These are phyloP conservation scores for Polytrichum formosum DNA, from an alignment of 225 moss, liverwort and hornwort genomes.

Conservation along the genomic window DNA sequence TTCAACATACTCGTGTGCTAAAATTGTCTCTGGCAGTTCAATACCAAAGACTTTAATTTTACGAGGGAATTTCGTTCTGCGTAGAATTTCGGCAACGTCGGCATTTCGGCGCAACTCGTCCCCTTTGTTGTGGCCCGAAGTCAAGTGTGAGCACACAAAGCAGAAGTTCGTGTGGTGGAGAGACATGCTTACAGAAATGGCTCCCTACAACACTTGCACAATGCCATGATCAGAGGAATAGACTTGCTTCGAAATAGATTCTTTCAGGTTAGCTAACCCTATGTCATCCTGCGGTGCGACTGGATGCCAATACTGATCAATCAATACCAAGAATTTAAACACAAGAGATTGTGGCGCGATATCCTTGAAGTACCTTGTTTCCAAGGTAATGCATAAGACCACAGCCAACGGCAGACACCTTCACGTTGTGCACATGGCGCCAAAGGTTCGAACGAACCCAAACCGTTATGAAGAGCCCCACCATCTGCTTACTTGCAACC, in stretches of 20 bases:
- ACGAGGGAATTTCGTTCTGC: constrained; percentile 78
- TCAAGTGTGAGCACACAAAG: constrained; percentile 79
- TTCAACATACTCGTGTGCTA: constrained; percentile 72
- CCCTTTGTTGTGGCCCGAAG: constrained; percentile 82
- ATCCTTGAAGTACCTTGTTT: constrained; percentile 64
- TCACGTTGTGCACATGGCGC: constrained; percentile 84
- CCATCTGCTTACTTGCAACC: constrained; percentile 96
- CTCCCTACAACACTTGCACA: constrained; percentile 49
- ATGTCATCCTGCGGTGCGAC: too few relatives aligned
- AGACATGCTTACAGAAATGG: constrained; percentile 87
- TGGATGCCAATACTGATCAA: too few relatives aligned
- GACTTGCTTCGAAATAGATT: too few relatives aligned
- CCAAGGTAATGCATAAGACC: constrained; percentile 95
- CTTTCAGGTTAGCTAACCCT: too few relatives aligned
- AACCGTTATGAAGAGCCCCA: constrained; percentile 84
- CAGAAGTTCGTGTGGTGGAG: constrained; percentile 94
- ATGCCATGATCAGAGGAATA: background rate
- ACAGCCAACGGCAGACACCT: constrained; percentile 87
- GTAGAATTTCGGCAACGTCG: constrained; percentile 82
- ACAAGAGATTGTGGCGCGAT: too few relatives aligned
- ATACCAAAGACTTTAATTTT: constrained; percentile 48
- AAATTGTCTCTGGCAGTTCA: constrained; percentile 77
- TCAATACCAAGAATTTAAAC: too few relatives aligned
- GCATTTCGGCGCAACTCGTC: constrained; percentile 85
- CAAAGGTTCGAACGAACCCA: constrained; percentile 87